These are phyloP conservation scores for Boehmeria nivea DNA, from an alignment of 306 rosid genomes.

Conservation along the genomic window DNA sequence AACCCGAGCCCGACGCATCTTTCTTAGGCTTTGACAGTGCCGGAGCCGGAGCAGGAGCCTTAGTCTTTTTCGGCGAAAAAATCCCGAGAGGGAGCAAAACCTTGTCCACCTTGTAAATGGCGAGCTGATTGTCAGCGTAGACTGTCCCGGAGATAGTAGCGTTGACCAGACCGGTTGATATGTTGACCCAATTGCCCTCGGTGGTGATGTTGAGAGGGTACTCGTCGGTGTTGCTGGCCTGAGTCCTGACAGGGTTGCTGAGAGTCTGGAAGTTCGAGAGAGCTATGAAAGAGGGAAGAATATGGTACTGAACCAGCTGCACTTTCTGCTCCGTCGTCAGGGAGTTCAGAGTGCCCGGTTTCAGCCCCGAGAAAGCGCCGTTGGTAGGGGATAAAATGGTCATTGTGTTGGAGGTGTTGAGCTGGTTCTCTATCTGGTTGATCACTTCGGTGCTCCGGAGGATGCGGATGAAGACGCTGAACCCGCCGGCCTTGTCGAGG, in stretches of 20 bases:
- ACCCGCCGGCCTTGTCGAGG: conserved; percentile 56
- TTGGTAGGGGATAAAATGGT: conserved; percentile 61
- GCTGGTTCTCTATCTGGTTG: conserved; percentile 48
- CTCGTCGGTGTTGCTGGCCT: conserved; percentile 64
- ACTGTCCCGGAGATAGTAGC: conserved; percentile 56
- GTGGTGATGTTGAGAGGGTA: conserved; percentile 53
- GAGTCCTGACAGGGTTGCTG: conserved; percentile 64
- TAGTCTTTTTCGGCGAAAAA: conserved; percentile 38
- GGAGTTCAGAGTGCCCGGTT: conserved; percentile 60
- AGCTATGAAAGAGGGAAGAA: conserved; percentile 42
- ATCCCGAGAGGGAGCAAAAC: conserved; percentile 64
- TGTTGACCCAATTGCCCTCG: too few species aligned
- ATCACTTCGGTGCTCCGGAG: conserved; percentile 48
- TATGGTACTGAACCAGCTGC: conserved; percentile 58
- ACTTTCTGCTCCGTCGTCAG: conserved; percentile 51
- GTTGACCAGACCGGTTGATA: conserved; percentile 55
- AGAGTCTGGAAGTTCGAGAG: conserved; percentile 52
- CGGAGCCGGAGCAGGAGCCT: conserved; percentile 35
- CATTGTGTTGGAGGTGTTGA: conserved; percentile 41
- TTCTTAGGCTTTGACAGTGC: conserved; percentile 33
- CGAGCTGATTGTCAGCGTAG: conserved; percentile 44
- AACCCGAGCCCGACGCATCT: background rate
- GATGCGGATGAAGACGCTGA: conserved; percentile 49
- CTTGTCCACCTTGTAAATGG: conserved; percentile 45
- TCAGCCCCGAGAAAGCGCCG: conserved; percentile 47